phyloP scores from a whole-genome alignment of 768 basidiomycete genomes.

The Terana coerulea region DNA sequence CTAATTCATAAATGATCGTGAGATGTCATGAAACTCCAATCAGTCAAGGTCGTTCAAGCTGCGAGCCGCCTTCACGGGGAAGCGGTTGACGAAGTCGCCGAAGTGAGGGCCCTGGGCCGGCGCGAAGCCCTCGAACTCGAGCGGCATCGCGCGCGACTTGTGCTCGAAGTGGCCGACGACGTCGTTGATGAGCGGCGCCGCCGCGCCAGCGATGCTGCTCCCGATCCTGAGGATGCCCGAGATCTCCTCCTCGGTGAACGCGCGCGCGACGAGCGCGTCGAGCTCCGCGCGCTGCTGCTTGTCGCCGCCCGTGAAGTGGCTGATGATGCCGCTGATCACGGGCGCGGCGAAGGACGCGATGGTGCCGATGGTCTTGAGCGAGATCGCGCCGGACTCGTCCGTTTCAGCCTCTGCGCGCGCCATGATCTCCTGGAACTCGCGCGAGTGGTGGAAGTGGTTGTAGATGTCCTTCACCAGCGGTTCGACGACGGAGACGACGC shows the following conservation, averaged over 20 bases:
- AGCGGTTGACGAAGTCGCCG: too few relatives aligned
- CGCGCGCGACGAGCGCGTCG: neutral
- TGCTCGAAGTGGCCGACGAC: neutral
- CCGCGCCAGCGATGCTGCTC: neutral
- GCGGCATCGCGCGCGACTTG: neutral
- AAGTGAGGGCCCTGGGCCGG: neutral
- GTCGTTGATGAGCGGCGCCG: neutral
- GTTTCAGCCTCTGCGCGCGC: neutral
- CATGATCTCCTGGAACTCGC: conserved; percentile 1
- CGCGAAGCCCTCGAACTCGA: neutral
- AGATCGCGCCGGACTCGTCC: conserved; percentile 5
- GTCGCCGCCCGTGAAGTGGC: too few relatives aligned
- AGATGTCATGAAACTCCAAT: neutral
- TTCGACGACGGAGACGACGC: neutral
- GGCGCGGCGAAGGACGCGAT: conserved; percentile 4
- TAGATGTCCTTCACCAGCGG: neutral
- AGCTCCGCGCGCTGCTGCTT: too few relatives aligned
- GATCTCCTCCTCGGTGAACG: neutral
- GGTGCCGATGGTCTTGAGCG: conserved; percentile 2
- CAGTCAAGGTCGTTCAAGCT: conserved; percentile 3
- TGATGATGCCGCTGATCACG: conserved; percentile 2
- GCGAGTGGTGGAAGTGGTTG: conserved; percentile 7
- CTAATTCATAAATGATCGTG: neutral
- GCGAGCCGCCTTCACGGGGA: neutral
- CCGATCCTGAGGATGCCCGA: neutral